A percentile compares a stretch with the other conserved stretches of the same genome.
phyloP scores from a whole-genome alignment of 2,329 filamentous ascomycete species.

The Drechslerella coelobrocha region DNA sequence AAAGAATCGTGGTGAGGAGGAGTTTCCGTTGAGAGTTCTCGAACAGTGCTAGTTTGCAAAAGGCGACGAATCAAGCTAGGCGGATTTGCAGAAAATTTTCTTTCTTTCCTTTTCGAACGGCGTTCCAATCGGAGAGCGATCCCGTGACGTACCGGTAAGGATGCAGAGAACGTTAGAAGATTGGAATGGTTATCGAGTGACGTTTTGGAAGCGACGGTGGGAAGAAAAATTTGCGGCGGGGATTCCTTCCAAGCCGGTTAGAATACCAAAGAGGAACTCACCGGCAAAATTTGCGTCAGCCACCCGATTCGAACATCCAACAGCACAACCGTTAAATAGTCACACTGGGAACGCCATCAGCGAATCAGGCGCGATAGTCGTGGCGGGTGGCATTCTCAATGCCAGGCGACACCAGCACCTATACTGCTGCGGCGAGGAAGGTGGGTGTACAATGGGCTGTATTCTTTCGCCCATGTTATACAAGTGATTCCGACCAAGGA shows the following conservation, averaged over 20 bases:
- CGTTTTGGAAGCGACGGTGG: constrained; percentile 5
- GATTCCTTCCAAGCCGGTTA: constrained; percentile 19
- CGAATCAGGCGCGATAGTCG: no score
- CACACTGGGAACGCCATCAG: no score
- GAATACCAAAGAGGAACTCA: constrained; percentile 46
- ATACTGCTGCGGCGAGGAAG: no score
- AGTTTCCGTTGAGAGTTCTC: constrained; percentile 19
- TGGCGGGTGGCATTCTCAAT: no score
- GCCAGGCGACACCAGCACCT: no score
- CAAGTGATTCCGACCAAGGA: no score
- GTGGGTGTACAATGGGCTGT: no score
- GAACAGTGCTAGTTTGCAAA: constrained; percentile 1
- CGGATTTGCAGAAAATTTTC: constrained; percentile 21
- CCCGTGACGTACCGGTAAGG: constrained; percentile 21
- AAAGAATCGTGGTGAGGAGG: constrained; percentile 23
- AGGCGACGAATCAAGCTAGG: constrained; percentile 26
- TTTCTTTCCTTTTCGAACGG: constrained; percentile 26
- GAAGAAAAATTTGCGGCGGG: constrained; percentile 35
- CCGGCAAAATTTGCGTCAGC: constrained; percentile 48
- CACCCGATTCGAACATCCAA: not conserved
- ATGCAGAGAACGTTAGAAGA: constrained; percentile 16
- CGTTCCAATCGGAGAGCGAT: constrained; percentile 44
- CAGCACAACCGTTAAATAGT: not conserved
- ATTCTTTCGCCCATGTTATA: no score
- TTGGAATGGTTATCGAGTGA: constrained; percentile 14